phyloP scores from a whole-genome alignment of 805 yeast species.

The Ogataea zsoltii region DNA sequence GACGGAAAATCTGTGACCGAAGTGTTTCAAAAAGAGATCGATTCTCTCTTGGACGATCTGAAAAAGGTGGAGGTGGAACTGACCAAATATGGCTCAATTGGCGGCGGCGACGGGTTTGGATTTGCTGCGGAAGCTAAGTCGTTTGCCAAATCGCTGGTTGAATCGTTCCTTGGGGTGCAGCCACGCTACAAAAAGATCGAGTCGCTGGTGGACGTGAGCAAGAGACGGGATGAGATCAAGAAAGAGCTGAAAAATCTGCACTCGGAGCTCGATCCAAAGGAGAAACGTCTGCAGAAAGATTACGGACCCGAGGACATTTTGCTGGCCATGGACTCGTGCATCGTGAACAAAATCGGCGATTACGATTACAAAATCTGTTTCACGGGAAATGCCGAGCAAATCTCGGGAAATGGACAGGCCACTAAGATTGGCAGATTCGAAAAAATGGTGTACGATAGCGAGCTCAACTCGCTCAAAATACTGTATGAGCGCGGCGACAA shows the following conservation, averaged over 20 bases:
- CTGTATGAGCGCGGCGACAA: slow-evolving; percentile 62
- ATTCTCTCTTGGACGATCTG: slow-evolving; percentile 9
- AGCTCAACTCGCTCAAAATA: slow-evolving; percentile 17
- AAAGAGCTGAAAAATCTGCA: slow-evolving; percentile 26
- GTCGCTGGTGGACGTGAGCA: slow-evolving; percentile 10
- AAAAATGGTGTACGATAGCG: slow-evolving; percentile 13
- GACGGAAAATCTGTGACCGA: not conserved
- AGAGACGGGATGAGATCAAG: slow-evolving; percentile 10
- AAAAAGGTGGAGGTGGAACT: slow-evolving; percentile 1
- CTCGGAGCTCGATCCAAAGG: slow-evolving; percentile 14
- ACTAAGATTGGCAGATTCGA: slow-evolving; percentile 52
- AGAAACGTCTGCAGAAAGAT: slow-evolving; percentile 21
- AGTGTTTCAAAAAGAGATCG: slow-evolving; percentile 8
- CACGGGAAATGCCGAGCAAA: slow-evolving; percentile 58
- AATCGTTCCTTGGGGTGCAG: slow-evolving; percentile 26
- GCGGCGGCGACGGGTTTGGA: not conserved
- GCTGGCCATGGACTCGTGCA: slow-evolving; percentile 51
- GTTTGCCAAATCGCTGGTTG: slow-evolving; percentile 12
- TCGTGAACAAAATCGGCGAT: slow-evolving; percentile 58
- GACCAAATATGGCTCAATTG: not conserved
- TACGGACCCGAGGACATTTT: slow-evolving; percentile 68
- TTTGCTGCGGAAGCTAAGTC: not conserved
- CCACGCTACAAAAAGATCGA: slow-evolving; percentile 1
- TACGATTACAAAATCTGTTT: slow-evolving; percentile 68
- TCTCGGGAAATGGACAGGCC: slow-evolving; percentile 43